Evolutionary conservation across 1,139 yeast species (phyloP), one percentile per base, ranked within the genome.

Genomic region (Geotrichum phurueaensis): DNA sequence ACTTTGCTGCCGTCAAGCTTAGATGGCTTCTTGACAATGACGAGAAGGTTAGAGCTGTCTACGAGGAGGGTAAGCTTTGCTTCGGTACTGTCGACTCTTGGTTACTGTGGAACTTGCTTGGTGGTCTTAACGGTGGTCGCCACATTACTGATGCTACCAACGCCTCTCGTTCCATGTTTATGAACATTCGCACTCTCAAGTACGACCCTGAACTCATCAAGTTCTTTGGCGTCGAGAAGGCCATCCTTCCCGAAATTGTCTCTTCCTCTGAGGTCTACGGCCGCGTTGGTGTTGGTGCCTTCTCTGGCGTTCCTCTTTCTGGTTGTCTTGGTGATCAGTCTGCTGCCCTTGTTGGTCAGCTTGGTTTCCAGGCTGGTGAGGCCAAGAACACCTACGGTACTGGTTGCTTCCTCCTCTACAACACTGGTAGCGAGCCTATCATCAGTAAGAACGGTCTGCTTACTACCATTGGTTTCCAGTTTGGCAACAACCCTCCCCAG

Each of bases 331-430:
- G 98, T 64, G 98, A 92, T 76, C 98, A 92, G 77, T 84, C 94
- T 62, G 92, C 97, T 3, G 95, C 97, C 3, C 77, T 92, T 64
- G 96, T 91, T 57, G 98, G 98, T 43, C 97, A 92, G 75, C 76
- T 89, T 74, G 97, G 97, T 1, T 84, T 89, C 70, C 80, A 82
- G 66, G 81, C 84, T 39, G 97, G 97, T 61, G 84, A 87, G 59
- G 97, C 97, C 51, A 92, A 92, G 75, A 89, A 96, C 79, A 92
- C 98, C n/a, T 92, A 91, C 71, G 98, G 98, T 67, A 92, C 98
- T 1, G 98, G 98, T 65, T 90, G 96, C 73, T 92, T 92, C 81
- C 75, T 92, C 65, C 79, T 92, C 66, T 90, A 88, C 79, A 92
- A 92, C 76, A 89, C 96, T 2, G 98, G 98, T 60, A 74, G 79